phyloP scores from a whole-genome alignment of 768 basidiomycete genomes.

The Tylopilus cervinicoccineus region DNA sequence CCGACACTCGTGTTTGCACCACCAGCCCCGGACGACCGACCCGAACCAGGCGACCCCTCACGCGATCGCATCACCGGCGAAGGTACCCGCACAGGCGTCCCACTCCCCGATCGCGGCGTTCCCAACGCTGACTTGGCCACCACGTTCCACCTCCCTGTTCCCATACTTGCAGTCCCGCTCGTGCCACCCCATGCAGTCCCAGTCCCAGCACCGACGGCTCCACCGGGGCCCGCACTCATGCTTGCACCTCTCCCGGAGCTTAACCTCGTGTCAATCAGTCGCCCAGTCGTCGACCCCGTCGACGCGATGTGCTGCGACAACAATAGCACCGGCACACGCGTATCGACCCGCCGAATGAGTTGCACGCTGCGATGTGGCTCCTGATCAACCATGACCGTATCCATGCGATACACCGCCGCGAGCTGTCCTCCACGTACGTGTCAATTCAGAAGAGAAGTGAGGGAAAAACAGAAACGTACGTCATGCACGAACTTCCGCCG shows the following conservation, averaged over 20 bases:
- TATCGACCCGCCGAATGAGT: conserved; percentile 77
- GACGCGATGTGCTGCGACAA: conserved; percentile 47
- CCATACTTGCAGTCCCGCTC: neutral
- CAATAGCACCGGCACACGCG: conserved; percentile 68
- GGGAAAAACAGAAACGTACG: conserved; percentile 39
- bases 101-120: conserved; percentile 1
- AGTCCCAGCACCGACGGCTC: neutral
- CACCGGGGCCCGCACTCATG: neutral
- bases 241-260: conserved; percentile 11
- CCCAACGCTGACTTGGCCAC: conserved; percentile 16
- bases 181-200: neutral
- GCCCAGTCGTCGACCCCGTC: conserved; percentile 47
- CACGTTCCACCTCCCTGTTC: conserved; percentile 14
- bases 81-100: conserved; percentile 8
- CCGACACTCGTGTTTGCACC: neutral
- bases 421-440: conserved; percentile 42
- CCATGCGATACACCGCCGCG: conserved; percentile 76
- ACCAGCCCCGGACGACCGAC: neutral
- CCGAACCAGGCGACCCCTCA: conserved; percentile 11
- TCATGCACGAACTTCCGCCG: conserved; percentile 82
- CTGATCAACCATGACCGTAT: conserved; percentile 84
- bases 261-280: conserved; percentile 52
- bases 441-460: neutral
- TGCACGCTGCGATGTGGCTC: conserved; percentile 88
- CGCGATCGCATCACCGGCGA: conserved; percentile 9